Evolutionary conservation across 148 eudicot species (phyloP), one percentile per base, ranked within the genome.

Genomic region (Vaccinium vitisidaea): DNA sequence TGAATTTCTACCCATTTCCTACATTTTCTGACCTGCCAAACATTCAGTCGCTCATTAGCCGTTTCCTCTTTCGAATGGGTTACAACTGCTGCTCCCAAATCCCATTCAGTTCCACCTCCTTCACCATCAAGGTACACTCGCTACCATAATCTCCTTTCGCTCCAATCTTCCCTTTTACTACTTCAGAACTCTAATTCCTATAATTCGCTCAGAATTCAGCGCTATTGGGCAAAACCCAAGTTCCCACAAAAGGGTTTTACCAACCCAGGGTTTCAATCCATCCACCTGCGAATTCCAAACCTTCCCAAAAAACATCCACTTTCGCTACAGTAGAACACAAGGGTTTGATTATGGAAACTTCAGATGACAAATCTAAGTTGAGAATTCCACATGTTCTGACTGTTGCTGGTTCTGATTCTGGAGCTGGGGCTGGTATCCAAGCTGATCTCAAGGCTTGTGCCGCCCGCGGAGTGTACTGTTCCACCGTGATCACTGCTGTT

Each of bases 361-460:
- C 87, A 43, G 79, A 19, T 50, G 82, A 86, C 43, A 80, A 76
- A 8, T 10, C 77, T 7, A 78, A 70, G 19, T 23, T 76, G 69
- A 92, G 86, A 79, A 86, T 94, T 5, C 97, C 97, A 11, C 99
- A 96, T 86, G 98, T 96, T 21, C 83, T 96, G 90, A 94, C 92
- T 0, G 95, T 96, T 21, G 99, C 99, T 3, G 99, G 99, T 19
- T 94, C 99, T 43, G 99, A 96, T 88, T 96, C 98, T 27, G 98
- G 99, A 19, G 94, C 93, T 27, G 99, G 99, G 15, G 99, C 99
- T 10, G 99, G 99, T 21, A 91, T 96, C 78, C 99, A 96, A 82
- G 99, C 99, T 27, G 99, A 96, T 56, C 81, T 96, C 27, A 96
- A 96, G 89, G 83, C 99, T 39, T 96, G 99, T 79, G 94, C 95